Evolutionary conservation across 2,329 filamentous ascomycete genomes (phyloP), one percentile per base, ranked within the genome.

Genomic region (Knoxdaviesia proteae): DNA sequence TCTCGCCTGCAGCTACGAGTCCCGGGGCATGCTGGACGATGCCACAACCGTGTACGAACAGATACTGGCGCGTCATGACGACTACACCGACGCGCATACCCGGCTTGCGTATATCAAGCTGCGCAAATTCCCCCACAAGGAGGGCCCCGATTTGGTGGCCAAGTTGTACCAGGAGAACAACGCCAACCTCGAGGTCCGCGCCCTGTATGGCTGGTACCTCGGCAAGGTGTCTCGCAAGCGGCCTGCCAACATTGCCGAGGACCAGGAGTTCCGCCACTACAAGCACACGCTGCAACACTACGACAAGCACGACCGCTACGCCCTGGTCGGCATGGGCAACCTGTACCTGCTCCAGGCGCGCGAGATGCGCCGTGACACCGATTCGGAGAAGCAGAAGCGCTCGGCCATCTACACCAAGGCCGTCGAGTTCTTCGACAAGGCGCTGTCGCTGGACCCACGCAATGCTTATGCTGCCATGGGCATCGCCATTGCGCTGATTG

Each of bases 351-450:
- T 80, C 50, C 77, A 84, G 47, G 90, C 90, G 7, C 77, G 90
- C 51, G 92, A 98, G 58, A 94, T 96, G 86, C 81, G 84, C 32
- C 77, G 87, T 41, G 83, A 90, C 47, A 82, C 82, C 0, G 90
- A 96, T 6, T 69, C 77, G 46, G 88, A 98, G 46, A 93, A 84
- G 60, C 81, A 93, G 52, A 94, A 92, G 63, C 78, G 87, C 42
- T 81, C 79, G 45, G 82, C 80, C 51, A 80, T 77, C 47, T 98
- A 96, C 56, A 76, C 78, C 55, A 86, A 88, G 50, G 87, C 90
- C 0, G 87, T 96, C 7, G 92, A 98, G 56, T 98, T 98, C 61
- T 98, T 94, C 52, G 90, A 96, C 57, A 98, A 98, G 62, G 88
- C 88, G 5, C 65, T 98, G 29, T 84, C 92, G 48, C 65, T 98